Evolutionary conservation across 1,139 yeast genomes (phyloP).

Genomic region (Candida neerlandica): DNA sequence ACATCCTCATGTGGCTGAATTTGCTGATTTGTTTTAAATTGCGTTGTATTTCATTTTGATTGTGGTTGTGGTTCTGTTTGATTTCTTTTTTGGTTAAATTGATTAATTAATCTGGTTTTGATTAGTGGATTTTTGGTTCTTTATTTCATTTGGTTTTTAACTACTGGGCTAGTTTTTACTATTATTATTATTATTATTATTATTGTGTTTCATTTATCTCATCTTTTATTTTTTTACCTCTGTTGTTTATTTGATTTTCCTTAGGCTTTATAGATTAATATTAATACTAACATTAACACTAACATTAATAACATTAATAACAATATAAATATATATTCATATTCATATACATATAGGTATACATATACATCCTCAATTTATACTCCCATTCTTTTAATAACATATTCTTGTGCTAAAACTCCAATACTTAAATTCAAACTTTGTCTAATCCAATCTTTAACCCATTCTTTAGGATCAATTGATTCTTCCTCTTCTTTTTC

Average conservation of each 20-base stretch:
- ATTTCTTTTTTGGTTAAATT: not conserved
- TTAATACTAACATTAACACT: not conserved
- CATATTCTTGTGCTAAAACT: slow-evolving; percentile 86
- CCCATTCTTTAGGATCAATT: slow-evolving; percentile 93
- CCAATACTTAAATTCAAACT: slow-evolving; percentile 82
- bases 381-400: slow-evolving; percentile 87
- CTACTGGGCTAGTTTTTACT: no score
- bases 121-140: not conserved
- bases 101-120: not conserved
- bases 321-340: not conserved
- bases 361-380: slow-evolving; percentile 17
- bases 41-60: not conserved
- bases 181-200: no score
- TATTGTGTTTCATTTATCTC: not conserved
- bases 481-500: slow-evolving; percentile 12
- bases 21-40: slow-evolving; percentile 46
- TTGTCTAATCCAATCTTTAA: slow-evolving; percentile 86
- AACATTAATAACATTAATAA: not conserved
- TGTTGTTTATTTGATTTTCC: not conserved
- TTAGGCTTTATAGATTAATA: slow-evolving; percentile 4
- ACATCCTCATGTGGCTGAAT: slow-evolving; percentile 51
- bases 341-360: not conserved
- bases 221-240: no score
- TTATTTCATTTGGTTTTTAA: not conserved
- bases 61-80: not conserved